phyloP scores from a whole-genome alignment of 2,329 filamentous ascomycete species.

The Stagonosporopsis chrysanthemi region DNA sequence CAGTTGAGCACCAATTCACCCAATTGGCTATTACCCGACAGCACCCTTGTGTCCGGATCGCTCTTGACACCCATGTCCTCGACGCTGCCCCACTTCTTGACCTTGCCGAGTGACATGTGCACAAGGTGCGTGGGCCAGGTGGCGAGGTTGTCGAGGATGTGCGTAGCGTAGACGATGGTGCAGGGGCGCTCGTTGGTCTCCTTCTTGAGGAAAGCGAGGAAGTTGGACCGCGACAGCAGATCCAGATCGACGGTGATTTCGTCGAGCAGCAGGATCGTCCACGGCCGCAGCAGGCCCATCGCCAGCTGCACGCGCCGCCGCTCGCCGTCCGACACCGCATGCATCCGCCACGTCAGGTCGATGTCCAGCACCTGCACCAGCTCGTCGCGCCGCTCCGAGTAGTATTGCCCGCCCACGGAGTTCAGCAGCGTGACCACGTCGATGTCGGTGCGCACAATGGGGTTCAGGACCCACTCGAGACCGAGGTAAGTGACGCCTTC shows the following conservation, averaged over 20 bases:
- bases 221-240: conserved; percentile 82
- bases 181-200: conserved; percentile 85
- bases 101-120: conserved; percentile 89
- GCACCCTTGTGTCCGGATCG: conserved; percentile 44
- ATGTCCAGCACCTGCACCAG: conserved; percentile 89
- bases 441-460: conserved; percentile 94
- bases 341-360: conserved; percentile 92
- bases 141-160: conserved; percentile 94
- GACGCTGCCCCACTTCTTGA: conserved; percentile 85
- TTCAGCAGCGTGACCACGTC: conserved; percentile 84
- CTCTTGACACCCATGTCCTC: conserved; percentile 65
- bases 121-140: conserved; percentile 95
- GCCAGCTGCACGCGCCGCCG: conserved; percentile 89
- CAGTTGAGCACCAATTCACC: conserved; percentile 88
- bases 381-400: conserved; percentile 82
- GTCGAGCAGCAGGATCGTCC: conserved; percentile 89
- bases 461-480: conserved; percentile 97
- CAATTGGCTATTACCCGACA: conserved; percentile 78
- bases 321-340: conserved; percentile 93
- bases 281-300: conserved; percentile 92
- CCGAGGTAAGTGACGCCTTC: conserved; percentile 97
- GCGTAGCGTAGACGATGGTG: conserved; percentile 96
- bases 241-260: conserved; percentile 98
- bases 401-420: conserved; percentile 86
- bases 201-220: conserved; percentile 81